These are phyloP conservation scores for Penicillium chermesinum DNA, from an alignment of 495 filamentous ascomycete species.

Conservation along the genomic window DNA sequence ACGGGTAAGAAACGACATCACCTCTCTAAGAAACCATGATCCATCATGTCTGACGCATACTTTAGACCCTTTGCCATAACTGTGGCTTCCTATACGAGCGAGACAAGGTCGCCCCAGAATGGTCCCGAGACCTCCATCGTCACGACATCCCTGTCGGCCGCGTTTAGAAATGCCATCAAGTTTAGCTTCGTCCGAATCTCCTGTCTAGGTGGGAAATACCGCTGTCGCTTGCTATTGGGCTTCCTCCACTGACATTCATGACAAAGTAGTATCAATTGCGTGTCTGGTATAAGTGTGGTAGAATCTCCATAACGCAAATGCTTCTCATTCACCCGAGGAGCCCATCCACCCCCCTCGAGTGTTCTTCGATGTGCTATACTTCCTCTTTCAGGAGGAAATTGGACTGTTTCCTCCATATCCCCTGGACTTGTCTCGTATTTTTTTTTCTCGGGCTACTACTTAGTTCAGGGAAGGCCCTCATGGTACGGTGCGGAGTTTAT, in stretches of 20 bases:
- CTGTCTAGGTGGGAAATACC: too few species aligned
- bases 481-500: conserved; percentile 11
- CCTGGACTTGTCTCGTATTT: too few species aligned
- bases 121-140: conserved; percentile 72
- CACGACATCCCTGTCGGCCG: conserved; percentile 46
- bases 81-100: conserved; percentile 87
- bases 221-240: too few species aligned
- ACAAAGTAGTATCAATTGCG: too few species aligned
- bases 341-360: too few species aligned
- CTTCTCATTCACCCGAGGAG: too few species aligned
- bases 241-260: too few species aligned
- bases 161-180: conserved; percentile 7
- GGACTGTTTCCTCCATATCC: neutral
- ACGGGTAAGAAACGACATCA: conserved; percentile 50
- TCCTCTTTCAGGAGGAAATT: too few species aligned
- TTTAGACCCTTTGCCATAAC: conserved; percentile 85
- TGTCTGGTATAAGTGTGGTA: too few species aligned
- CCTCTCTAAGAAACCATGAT: neutral
- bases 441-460: neutral
- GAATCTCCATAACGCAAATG: too few species aligned
- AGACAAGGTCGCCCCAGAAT: conserved; percentile 76
- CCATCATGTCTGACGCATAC: neutral
- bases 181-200: too few species aligned
- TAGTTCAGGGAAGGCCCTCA: conserved; percentile 7
- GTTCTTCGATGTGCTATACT: too few species aligned